Conservation (phyloP, 2,329 filamentous ascomycete species). For the Pseudocercospora cruenta region DNA sequence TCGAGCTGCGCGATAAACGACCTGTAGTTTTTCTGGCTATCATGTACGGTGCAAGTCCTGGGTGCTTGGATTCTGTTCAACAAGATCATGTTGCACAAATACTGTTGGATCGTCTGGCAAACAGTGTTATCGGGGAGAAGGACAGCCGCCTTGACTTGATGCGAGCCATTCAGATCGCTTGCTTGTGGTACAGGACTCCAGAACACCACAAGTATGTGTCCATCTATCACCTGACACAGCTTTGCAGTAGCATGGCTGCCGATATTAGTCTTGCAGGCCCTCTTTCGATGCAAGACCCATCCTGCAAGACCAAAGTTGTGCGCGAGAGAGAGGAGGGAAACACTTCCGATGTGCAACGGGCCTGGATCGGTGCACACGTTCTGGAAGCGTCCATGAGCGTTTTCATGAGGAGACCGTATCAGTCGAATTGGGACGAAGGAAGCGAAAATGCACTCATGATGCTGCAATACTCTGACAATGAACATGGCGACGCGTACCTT, state of each 20-base stretch:
- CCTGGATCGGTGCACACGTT: constrained; percentile 29
- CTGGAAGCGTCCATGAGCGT: constrained; percentile 20
- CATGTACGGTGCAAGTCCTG: constrained; percentile 56
- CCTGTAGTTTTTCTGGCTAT: constrained; percentile 62
- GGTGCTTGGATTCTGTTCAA: constrained; percentile 53
- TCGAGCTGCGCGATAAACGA: constrained; percentile 22
- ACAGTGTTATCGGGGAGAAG: constrained; percentile 76
- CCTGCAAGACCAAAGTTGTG: not conserved
- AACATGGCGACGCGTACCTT: constrained; percentile 27
- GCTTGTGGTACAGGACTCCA: constrained; percentile 81
- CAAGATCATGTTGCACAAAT: constrained; percentile 69
- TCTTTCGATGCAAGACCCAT: constrained; percentile 4
- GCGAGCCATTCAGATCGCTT: constrained; percentile 73
- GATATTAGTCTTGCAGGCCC: constrained; percentile 71
- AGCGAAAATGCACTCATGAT: constrained; percentile 30
- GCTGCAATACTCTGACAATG: constrained; percentile 23
- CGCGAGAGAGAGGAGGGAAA: constrained; percentile 12
- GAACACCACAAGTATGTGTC: constrained; percentile 81
- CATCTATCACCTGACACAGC: constrained; percentile 81
- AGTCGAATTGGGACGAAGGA: constrained; percentile 25
- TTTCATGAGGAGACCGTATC: constrained; percentile 20
- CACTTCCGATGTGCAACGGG: constrained; percentile 21
- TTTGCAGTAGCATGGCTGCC: constrained; percentile 75
- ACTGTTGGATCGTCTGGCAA: constrained; percentile 70
- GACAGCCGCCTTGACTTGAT: constrained; percentile 66